Evolutionary conservation across 2,329 filamentous ascomycete species (phyloP).

Genomic region (Colletotrichum sansevieriae): DNA sequence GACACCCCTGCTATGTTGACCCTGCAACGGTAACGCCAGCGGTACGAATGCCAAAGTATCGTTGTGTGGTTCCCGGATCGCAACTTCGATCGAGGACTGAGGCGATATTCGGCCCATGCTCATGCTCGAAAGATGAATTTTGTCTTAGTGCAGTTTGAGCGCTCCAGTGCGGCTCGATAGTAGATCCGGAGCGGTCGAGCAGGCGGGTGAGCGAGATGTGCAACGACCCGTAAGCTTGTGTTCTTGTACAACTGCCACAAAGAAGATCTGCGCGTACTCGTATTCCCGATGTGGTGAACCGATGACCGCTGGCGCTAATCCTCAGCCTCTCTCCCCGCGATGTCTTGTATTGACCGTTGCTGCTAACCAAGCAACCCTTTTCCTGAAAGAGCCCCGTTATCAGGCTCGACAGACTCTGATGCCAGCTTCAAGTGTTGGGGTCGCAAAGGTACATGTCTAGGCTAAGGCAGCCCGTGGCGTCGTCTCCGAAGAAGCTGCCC

Average conservation of each 20-base stretch:
- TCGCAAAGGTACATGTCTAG: slow-evolving; percentile 2
- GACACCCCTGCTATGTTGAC: slow-evolving; percentile 1
- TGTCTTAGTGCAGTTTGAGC: no score
- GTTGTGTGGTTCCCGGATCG: neutral
- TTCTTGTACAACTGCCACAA: slow-evolving; percentile 13
- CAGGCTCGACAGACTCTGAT: slow-evolving; percentile 11
- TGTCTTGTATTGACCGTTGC: slow-evolving; percentile 22
- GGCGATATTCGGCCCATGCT: slow-evolving; percentile 6
- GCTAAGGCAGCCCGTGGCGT: slow-evolving; percentile 19
- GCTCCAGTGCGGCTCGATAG: slow-evolving; percentile 6
- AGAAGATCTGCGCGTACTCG: slow-evolving; percentile 23
- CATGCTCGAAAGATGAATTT: neutral
- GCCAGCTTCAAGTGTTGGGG: slow-evolving; percentile 11
- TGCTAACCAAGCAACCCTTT: slow-evolving; percentile 1
- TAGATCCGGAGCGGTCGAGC: slow-evolving; percentile 7
- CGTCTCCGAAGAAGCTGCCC: slow-evolving; percentile 31
- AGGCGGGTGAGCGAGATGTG: neutral
- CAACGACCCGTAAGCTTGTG: neutral
- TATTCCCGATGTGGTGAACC: slow-evolving; percentile 22
- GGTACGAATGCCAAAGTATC: slow-evolving; percentile 3
- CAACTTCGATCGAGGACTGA: slow-evolving; percentile 11
- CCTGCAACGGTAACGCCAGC: neutral
- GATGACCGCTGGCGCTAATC: slow-evolving; percentile 21
- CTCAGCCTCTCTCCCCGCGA: slow-evolving; percentile 4
- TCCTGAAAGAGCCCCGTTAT: neutral